phyloP scores from a whole-genome alignment of 148 eudicot genomes.

The Simmondsia chinensis region DNA sequence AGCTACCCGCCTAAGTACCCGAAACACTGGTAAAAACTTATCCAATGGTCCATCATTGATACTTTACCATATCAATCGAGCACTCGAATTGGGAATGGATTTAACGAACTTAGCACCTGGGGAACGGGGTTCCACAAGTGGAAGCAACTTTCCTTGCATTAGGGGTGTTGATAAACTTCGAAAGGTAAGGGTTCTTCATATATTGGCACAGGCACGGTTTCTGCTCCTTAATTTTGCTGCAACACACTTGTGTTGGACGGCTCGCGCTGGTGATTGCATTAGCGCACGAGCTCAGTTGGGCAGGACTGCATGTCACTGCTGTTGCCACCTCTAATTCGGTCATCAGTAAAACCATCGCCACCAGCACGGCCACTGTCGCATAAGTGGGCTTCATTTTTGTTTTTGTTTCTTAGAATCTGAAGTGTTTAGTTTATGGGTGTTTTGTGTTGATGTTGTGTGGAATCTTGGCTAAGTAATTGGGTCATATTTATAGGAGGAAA shows the following conservation, averaged over 20 bases:
- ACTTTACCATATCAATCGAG: too few relatives aligned
- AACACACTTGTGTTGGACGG: constrained; percentile 34
- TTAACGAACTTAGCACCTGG: constrained; percentile 36
- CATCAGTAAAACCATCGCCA: constrained; percentile 14
- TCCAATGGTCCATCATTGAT: too few relatives aligned
- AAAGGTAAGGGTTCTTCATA: constrained; percentile 34
- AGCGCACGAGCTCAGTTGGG: constrained; percentile 27
- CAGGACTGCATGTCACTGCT: constrained; percentile 36
- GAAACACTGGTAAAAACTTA: too few relatives aligned
- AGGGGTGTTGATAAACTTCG: constrained; percentile 36
- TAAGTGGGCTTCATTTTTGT: too few relatives aligned
- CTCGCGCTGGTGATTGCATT: constrained; percentile 20
- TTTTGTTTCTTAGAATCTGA: too few relatives aligned
- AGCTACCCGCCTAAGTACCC: too few relatives aligned
- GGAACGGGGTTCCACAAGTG: constrained; percentile 39
- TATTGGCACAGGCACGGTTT: constrained; percentile 57
- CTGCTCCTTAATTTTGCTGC: constrained; percentile 38
- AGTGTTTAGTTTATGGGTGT: too few relatives aligned
- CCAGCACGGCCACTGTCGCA: too few relatives aligned
- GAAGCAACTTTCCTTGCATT: constrained; percentile 34
- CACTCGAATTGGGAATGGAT: too few relatives aligned
- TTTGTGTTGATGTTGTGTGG: too few relatives aligned
- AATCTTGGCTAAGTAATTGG: too few relatives aligned
- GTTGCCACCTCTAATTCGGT: constrained; percentile 16
- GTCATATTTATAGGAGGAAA: too few relatives aligned